A percentile compares a stretch with the other conserved stretches of the same genome.
Evolutionary conservation across 768 basidiomycete genomes (phyloP).

Genomic region (Phallus indusiatus): DNA sequence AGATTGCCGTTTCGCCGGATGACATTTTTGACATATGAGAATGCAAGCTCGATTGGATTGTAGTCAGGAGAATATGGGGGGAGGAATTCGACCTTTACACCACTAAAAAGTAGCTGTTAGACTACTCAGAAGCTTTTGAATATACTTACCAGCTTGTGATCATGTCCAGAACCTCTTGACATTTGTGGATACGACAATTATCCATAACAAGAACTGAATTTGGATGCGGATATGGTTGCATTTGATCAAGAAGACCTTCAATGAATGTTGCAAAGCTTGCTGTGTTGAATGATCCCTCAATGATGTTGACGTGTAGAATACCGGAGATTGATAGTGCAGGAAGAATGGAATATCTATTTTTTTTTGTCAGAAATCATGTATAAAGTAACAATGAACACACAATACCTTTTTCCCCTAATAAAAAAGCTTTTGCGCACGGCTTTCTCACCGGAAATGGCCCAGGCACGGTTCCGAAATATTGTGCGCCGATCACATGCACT

Average conservation of each 20-base stretch:
- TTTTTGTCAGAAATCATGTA: background rate
- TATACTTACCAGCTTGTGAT: slow-evolving; percentile 7
- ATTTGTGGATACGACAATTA: slow-evolving; percentile 17
- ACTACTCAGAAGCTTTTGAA: background rate
- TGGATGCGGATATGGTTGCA: slow-evolving; percentile 14
- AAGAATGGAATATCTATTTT: slow-evolving; percentile 23
- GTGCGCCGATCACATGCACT: slow-evolving; percentile 8
- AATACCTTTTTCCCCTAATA: slow-evolving; percentile 17
- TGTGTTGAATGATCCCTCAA: slow-evolving; percentile 15
- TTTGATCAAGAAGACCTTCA: slow-evolving; percentile 11
- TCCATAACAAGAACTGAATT: slow-evolving; percentile 21
- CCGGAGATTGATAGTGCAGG: slow-evolving; percentile 22
- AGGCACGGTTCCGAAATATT: slow-evolving; percentile 4
- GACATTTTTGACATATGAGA: slow-evolving; percentile 20
- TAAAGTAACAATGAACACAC: background rate
- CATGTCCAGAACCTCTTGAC: slow-evolving; percentile 9
- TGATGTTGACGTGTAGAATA: slow-evolving; percentile 17
- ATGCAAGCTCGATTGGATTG: slow-evolving; percentile 22
- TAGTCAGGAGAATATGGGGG: slow-evolving; percentile 22
- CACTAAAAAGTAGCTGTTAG: background rate
- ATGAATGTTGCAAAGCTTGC: slow-evolving; percentile 17
- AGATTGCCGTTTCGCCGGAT: slow-evolving; percentile 14
- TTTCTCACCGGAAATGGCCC: slow-evolving; percentile 8
- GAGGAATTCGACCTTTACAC: slow-evolving; percentile 9
- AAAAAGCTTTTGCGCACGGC: slow-evolving; percentile 11